Evolutionary conservation across 2,329 filamentous ascomycete species (phyloP).

Genomic region (Metarhizium rileyi): DNA sequence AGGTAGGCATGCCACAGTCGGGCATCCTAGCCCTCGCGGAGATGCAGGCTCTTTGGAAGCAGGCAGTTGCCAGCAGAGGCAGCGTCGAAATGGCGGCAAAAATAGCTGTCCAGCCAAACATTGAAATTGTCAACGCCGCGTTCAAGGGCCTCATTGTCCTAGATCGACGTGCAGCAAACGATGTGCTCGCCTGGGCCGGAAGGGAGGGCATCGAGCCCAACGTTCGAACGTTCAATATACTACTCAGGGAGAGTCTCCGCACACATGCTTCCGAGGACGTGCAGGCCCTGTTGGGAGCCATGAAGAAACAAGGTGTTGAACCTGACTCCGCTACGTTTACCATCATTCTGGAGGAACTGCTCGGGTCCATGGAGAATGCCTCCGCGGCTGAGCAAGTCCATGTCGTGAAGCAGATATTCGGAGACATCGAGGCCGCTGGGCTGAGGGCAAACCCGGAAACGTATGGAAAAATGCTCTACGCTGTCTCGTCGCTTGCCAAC

Average conservation of each 20-base stretch:
- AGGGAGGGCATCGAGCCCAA: slow-evolving; percentile 45
- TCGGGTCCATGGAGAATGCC: slow-evolving; percentile 29
- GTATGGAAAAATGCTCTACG: slow-evolving; percentile 62
- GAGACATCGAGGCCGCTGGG: slow-evolving; percentile 45
- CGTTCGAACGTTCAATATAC: slow-evolving; percentile 55
- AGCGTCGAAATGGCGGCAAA: slow-evolving; percentile 17
- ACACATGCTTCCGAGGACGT: slow-evolving; percentile 37
- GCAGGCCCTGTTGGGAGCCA: slow-evolving; percentile 43
- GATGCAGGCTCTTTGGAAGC: slow-evolving; percentile 53
- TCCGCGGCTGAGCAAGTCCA: slow-evolving; percentile 39
- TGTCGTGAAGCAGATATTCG: slow-evolving; percentile 44
- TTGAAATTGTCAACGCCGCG: slow-evolving; percentile 59
- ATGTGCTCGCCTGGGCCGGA: slow-evolving; percentile 50
- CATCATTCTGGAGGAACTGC: slow-evolving; percentile 55
- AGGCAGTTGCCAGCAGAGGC: slow-evolving; percentile 20
- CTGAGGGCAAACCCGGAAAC: slow-evolving; percentile 51
- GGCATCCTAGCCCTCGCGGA: slow-evolving; percentile 57
- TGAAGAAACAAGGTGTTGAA: slow-evolving; percentile 44
- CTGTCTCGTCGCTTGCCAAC: slow-evolving; percentile 24
- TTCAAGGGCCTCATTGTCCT: slow-evolving; percentile 50
- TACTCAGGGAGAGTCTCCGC: slow-evolving; percentile 52
- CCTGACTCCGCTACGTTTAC: slow-evolving; percentile 64
- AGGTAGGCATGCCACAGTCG: slow-evolving; percentile 38
- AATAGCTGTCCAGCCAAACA: slow-evolving; percentile 45
- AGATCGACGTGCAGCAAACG: slow-evolving; percentile 39